These are phyloP conservation scores for Teratosphaeria epicoccoides DNA, from an alignment of 2,329 filamentous ascomycete species.

Conservation along the genomic window DNA sequence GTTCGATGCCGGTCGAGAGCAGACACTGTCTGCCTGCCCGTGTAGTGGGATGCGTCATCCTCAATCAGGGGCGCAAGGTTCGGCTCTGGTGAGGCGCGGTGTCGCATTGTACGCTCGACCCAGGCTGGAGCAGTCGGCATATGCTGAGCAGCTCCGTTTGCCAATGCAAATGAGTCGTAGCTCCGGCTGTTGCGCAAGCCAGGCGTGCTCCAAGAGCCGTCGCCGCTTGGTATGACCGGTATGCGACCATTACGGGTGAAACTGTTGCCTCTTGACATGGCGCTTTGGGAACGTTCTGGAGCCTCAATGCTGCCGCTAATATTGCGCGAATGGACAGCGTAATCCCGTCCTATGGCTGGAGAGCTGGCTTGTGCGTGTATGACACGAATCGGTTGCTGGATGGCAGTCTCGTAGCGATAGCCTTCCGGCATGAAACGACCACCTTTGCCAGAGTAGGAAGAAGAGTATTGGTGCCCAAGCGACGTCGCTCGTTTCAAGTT, in stretches of 20 bases:
- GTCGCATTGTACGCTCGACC: conserved; percentile 21
- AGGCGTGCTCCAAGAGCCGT: conserved; percentile 6
- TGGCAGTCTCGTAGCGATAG: conserved; percentile 11
- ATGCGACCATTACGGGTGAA: conserved; percentile 7
- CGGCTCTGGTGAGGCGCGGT: conserved; percentile 29
- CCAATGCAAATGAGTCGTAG: conserved; percentile 15
- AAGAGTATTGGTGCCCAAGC: conserved; percentile 15
- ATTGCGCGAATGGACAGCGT: conserved; percentile 45
- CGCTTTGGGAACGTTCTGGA: conserved; percentile 23
- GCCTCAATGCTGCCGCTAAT: conserved; percentile 49
- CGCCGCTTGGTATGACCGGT: conserved; percentile 10
- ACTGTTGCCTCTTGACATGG: conserved; percentile 9
- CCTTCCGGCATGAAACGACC: conserved; percentile 12
- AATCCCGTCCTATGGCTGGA: conserved; percentile 20
- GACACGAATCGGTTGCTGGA: conserved; percentile 8
- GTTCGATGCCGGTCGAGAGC: not conserved
- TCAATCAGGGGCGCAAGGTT: conserved; percentile 33
- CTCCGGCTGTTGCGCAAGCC: conserved; percentile 22
- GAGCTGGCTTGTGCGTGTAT: conserved; percentile 22
- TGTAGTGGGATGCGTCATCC: conserved; percentile 21
- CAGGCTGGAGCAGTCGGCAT: not conserved
- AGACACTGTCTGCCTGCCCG: not conserved
- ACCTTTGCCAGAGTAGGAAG: conserved; percentile 8
- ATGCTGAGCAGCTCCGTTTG: not conserved
- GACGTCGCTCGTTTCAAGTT: conserved; percentile 29